Conservation (phyloP, 139 green algal species). For the Volvox reticuliferus region DNA sequence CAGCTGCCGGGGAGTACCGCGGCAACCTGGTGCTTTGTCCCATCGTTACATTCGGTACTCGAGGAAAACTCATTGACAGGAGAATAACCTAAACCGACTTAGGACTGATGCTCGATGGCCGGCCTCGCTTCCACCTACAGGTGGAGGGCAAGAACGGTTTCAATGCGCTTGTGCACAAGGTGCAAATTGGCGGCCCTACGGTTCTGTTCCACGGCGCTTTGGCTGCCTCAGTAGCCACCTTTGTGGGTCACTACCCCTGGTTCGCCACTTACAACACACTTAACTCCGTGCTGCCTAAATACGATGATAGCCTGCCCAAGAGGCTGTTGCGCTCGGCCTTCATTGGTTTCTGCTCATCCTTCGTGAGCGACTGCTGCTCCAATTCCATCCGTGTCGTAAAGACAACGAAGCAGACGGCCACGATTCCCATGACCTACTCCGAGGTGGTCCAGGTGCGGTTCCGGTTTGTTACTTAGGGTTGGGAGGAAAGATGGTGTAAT, state of each 20-base stretch:
- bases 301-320: constrained; percentile 71
- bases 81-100: too few species aligned
- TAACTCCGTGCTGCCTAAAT: neutral
- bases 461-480: neutral
- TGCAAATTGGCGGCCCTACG: constrained; percentile 74
- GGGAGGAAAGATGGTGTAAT: neutral
- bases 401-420: constrained; percentile 90
- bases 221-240: constrained; percentile 87
- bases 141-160: constrained; percentile 86
- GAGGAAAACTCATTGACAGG: too few species aligned
- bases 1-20: too few species aligned
- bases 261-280: constrained; percentile 66
- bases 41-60: too few species aligned
- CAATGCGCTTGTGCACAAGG: constrained; percentile 75
- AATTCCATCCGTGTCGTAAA: constrained; percentile 95
- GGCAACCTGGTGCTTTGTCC: too few species aligned
- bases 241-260: constrained; percentile 95
- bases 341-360: constrained; percentile 90
- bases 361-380: constrained; percentile 86
- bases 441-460: constrained; percentile 71
- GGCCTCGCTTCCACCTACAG: constrained; percentile 45
- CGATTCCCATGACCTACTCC: constrained; percentile 80
- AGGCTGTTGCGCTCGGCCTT: constrained; percentile 83
- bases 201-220: constrained; percentile 93
- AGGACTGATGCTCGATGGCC: too few species aligned